A percentile compares a stretch with the other conserved stretches of the same genome.
Evolutionary conservation across 768 basidiomycete genomes (phyloP).

Genomic region (Pleurotus ostreatus): DNA sequence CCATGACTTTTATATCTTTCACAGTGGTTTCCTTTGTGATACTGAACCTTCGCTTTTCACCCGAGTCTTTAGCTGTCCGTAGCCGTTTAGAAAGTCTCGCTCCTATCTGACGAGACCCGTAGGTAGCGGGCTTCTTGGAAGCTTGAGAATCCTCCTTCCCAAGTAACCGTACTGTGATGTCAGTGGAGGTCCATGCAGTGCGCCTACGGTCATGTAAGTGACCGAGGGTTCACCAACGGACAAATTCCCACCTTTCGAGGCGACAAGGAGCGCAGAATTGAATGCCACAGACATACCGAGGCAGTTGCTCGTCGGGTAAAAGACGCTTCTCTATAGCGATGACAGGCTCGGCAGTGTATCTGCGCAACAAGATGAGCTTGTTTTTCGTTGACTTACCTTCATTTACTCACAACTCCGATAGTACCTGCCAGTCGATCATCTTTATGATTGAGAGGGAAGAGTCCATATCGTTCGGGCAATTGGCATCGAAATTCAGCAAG

Average conservation of each 20-base stretch:
- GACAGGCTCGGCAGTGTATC: conserved; percentile 55
- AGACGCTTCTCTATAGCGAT: conserved; percentile 41
- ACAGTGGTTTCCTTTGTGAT: conserved; percentile 66
- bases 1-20: conserved; percentile 76
- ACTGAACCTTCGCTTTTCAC: conserved; percentile 45
- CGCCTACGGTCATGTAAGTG: conserved; percentile 31
- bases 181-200: conserved; percentile 54
- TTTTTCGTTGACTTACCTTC: too few relatives aligned
- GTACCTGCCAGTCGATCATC: conserved; percentile 58
- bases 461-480: conserved; percentile 54
- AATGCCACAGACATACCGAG: conserved; percentile 41
- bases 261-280: conserved; percentile 62
- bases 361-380: conserved; percentile 19
- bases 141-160: conserved; percentile 10
- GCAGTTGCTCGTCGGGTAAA: conserved; percentile 24
- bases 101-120: conserved; percentile 19
- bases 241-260: conserved; percentile 40
- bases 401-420: conserved; percentile 52
- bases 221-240: conserved; percentile 1
- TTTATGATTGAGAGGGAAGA: conserved; percentile 52
- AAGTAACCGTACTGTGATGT: conserved; percentile 53
- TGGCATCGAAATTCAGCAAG: conserved; percentile 63
- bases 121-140: not conserved
- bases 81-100: conserved; percentile 70
- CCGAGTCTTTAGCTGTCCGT: conserved; percentile 49